Evolutionary conservation across 768 basidiomycete species (phyloP), one percentile per base, ranked within the genome.

Genomic region (Cytidiella melzeri): DNA sequence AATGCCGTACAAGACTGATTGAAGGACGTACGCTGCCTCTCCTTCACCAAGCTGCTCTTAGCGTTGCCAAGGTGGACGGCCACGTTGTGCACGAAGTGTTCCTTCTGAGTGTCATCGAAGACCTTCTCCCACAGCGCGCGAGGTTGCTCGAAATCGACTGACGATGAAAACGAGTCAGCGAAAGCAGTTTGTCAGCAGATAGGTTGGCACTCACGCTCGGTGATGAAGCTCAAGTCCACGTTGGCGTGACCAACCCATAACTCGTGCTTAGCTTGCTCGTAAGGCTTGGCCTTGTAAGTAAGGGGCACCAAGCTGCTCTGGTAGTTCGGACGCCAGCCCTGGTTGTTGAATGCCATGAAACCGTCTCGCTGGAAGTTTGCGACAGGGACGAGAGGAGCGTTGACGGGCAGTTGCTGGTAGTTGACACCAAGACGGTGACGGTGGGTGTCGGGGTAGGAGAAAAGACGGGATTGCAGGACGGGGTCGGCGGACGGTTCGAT

Each of bases 291-390:
- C 51, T 69, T 64, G 73, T 85, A 64, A 28, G 45, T 58, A 50
- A 96, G 76, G 6, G 89, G 85, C 41, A 74, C 67, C 62, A 92
- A 78, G 43, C 76, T 76, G 69, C 84, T 87, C 70, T 84, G 80
- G 74, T 95, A 96, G 75, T 90, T 92, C 53, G 94, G 91, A 20
- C 89, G 78, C 51, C 72, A 64, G 54, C 91, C 93, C 68, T 95
- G 92, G 62, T 83, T 90, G 62, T 82, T 67, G 68, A 81, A 80
- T 1, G 80, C 71, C 67, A 70, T 74, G 6, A 68, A 48, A 19
- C 93, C 94, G 58, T 88, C 92, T 39, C 93, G 87, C 70, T 95
- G 92, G 87, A 94, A 95, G 79, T 95, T 93, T 53, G 80, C 76
- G 47, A 89, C 72, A 4, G 84, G 86, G 45, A 69, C 72, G 43